phyloP scores from a whole-genome alignment of 352 stramenopile species.

The Hyphochytrium catenoides region DNA sequence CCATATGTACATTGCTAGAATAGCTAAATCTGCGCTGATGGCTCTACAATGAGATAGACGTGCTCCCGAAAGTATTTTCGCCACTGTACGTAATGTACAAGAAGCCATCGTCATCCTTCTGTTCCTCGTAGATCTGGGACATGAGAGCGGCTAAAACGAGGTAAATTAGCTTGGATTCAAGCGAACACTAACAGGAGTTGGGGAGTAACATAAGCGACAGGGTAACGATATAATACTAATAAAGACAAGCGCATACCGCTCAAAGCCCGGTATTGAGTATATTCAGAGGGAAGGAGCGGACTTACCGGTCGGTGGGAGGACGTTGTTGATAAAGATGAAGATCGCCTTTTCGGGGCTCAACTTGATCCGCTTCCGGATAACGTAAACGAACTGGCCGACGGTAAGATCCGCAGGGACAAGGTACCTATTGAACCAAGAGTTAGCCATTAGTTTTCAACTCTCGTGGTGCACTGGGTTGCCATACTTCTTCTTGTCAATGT shows the following conservation, averaged over 20 bases:
- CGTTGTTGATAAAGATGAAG: constrained; percentile 98
- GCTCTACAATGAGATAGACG: too few species aligned
- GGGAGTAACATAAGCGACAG: neutral
- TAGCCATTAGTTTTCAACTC: too few species aligned
- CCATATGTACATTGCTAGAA: too few species aligned
- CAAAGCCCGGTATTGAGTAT: constrained; percentile 2
- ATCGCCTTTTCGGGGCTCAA: constrained; percentile 87
- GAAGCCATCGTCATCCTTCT: constrained; percentile 96
- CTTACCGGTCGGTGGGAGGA: constrained; percentile 78
- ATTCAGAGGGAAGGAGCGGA: constrained; percentile 5
- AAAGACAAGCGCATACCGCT: neutral
- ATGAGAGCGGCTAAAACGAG: constrained; percentile 83
- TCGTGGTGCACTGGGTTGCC: too few species aligned
- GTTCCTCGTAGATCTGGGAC: constrained; percentile 97
- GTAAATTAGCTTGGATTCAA: constrained; percentile 1
- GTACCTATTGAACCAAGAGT: constrained; percentile 22
- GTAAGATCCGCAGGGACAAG: constrained; percentile 88
- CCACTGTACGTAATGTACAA: constrained; percentile 99
- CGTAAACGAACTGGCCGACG: constrained; percentile 96
- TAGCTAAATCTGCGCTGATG: too few species aligned
- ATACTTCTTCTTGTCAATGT: constrained; percentile 99
- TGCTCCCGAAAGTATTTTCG: constrained; percentile 93
- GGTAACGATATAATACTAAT: neutral
- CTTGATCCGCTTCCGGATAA: constrained; percentile 98
- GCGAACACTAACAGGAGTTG: neutral